These are phyloP conservation scores for Fennellomyces sp. DNA, from an alignment of 371 early-diverging fungal genomes.

Conservation along the genomic window DNA sequence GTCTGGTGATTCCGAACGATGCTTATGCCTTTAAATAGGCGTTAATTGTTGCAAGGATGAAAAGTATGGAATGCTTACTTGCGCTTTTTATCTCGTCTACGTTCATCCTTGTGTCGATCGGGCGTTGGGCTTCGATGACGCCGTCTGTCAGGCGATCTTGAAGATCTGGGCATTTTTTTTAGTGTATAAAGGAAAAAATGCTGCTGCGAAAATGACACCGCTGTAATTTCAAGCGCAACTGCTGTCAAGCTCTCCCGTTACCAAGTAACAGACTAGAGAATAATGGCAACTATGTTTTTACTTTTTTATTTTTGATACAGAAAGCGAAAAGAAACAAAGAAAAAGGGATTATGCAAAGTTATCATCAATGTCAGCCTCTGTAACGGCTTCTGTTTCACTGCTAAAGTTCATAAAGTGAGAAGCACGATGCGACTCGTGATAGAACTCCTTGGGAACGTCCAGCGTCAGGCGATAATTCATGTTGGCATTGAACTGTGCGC, in stretches of 20 bases:
- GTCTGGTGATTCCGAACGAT: conserved; percentile 24
- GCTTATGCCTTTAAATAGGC: conserved; percentile 10
- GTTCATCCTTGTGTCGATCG: conserved; percentile 1
- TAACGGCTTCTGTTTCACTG: conserved; percentile 72
- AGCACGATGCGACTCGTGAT: conserved; percentile 95
- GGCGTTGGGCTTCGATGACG: neutral
- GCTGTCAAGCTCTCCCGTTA: no score
- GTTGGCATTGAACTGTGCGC: conserved; percentile 85
- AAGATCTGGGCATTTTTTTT: conserved; percentile 8
- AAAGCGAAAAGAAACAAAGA: conserved; percentile 11
- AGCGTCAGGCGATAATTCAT: conserved; percentile 91
- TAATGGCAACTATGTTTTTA: no score
- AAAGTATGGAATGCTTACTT: conserved; percentile 4
- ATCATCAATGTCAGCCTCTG: conserved; percentile 76
- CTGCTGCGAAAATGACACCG: no score
- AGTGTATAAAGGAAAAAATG: no score
- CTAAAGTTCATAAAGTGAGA: conserved; percentile 96
- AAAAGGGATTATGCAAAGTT: conserved; percentile 57
- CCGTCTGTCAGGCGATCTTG: conserved; percentile 10
- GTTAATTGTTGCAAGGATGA: neutral
- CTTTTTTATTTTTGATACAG: neutral
- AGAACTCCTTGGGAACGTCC: conserved; percentile 95
- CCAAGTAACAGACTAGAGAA: no score
- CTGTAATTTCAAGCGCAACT: no score
- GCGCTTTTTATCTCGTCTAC: conserved; percentile 1